Evolutionary conservation across 2,329 filamentous ascomycete species (phyloP), one percentile per base, ranked within the genome.

Genomic region (Colletotrichum gigasporum): DNA sequence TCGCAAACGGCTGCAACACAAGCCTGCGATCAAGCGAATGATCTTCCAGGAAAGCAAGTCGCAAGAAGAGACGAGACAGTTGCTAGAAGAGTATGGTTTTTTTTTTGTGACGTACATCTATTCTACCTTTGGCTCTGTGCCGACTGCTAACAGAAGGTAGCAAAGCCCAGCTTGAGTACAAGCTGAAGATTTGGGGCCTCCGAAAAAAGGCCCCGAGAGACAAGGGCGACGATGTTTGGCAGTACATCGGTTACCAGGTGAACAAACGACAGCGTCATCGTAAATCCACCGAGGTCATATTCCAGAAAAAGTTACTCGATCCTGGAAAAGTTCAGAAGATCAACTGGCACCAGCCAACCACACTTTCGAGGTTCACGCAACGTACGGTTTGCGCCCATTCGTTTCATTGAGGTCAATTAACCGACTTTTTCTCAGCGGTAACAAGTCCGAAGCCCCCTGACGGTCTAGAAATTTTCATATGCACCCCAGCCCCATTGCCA

Each of bases 131-230:
- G 24, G 4, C 1, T 4, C 3, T 4, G 10, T 28, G 37, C 5
- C n/a, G 14, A n/a, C 8, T 16, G 32, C 39, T 39, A 8, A 41
- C 18, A 18, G 9, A 4, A 6, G 1, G 18, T 8, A 59, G 54
- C 0, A 53, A 53, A 39, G 16, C 37, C 1, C 54, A 64, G 22
- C 47, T 64, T 8, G 55, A 64, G 16, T 59, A 60, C 14, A 64
- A 53, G 47, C 16, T 64, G 26, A 47, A 18, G 3, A 20, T 26
- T 9, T 64, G 61, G 55, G 32, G n/a, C 1, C n/a, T 60, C 3
- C 28, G 54, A 0, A 63, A 39, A 2, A 47, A 22, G 4, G 26
- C 11, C 0, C 24, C 47, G 1, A 63, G 60, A 37, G 20, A 47
- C 0, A 20, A 12, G 1, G 11, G 45, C 3, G 11, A 18, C 2